These are phyloP conservation scores for Aethionema arabicum DNA, from an alignment of 345 rosid genomes.

Conservation along the genomic window DNA sequence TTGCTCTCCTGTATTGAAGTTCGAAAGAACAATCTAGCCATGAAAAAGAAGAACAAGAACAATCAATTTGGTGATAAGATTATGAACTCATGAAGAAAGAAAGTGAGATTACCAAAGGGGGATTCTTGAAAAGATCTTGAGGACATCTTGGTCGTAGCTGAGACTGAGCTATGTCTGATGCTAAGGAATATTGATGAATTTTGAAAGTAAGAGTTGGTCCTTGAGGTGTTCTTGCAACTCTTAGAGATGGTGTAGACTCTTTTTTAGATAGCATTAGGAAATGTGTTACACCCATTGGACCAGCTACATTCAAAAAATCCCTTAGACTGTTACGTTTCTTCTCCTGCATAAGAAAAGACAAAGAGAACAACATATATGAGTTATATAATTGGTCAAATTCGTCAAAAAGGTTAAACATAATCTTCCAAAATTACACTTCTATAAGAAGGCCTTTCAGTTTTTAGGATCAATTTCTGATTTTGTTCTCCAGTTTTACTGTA, in stretches of 20 bases:
- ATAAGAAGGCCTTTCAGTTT: too few relatives aligned
- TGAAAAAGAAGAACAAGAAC: neutral
- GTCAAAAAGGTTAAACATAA: neutral
- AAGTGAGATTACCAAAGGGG: conserved; percentile 66
- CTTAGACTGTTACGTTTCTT: conserved; percentile 78
- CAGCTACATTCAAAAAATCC: conserved; percentile 87
- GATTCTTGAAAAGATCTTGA: conserved; percentile 76
- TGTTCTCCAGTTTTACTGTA: too few relatives aligned
- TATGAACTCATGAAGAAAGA: conserved; percentile 1
- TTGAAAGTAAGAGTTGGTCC: conserved; percentile 91
- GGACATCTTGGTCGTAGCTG: conserved; percentile 92
- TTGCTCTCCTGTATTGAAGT: conserved; percentile 82
- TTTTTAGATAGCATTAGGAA: conserved; percentile 86
- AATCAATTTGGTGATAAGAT: neutral
- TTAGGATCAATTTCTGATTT: too few relatives aligned
- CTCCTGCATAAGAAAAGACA: conserved; percentile 53
- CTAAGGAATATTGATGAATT: conserved; percentile 71
- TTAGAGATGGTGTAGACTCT: conserved; percentile 56
- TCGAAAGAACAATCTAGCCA: conserved; percentile 87
- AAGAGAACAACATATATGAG: conserved; percentile 9
- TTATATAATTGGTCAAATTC: neutral
- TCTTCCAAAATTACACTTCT: neutral
- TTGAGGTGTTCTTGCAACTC: conserved; percentile 94
- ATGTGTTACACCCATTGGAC: conserved; percentile 97
- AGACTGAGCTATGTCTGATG: conserved; percentile 76